Evolutionary conservation across 495 filamentous ascomycete genomes (phyloP), one percentile per base, ranked within the genome.

Genomic region (Aspergillus ostianus): DNA sequence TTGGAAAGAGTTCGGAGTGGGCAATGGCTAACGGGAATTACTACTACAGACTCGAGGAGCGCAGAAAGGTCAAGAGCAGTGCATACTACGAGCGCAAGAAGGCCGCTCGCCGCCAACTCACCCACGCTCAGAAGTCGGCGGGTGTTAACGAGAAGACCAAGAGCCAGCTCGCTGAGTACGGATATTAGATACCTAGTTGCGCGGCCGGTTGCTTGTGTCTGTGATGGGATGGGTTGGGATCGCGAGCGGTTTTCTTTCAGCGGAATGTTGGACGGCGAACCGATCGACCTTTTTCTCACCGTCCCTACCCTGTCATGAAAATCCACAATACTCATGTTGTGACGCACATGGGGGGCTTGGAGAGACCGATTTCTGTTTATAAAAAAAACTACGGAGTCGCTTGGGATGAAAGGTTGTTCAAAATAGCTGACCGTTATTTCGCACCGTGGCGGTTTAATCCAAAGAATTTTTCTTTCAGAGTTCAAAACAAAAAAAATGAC

Each of bases 81-180:
- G 94, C 94, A 74, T 98, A 97, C 89, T 98, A 98, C 85, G 91
- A 92, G 82, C 91, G 92, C 85, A 98, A 97, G 94, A 96, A 96
- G 92, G 84, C 87, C 57, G 88, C 89, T 68, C 85, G 87, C 76
- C 92, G 87, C 84, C 90, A 91, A 82, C 82, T 96, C 58, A 82
- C 86, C 66, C 90, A 97, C 75, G 93, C 94, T 69, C 85, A 94
- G 84, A 91, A 93, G 88, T 88, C 80, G 74, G 92, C 92, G 60
- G 91, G 84, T 73, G 89, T 96, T 78, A 87, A 93, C 82, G 85
- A 80, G 55, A 83, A 85, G 77, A 82, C 80, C 67, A 87, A 86
- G 81, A 77, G 74, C 77, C 84, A 90, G 77, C 79, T 91, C 71
- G 87, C 85, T 73, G 66, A 83, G 70, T 85, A 81, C 72, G 88